Base-by-base conservation (phyloP, 2,329 filamentous ascomycete species). In the Exophiala mesophila region DNA sequence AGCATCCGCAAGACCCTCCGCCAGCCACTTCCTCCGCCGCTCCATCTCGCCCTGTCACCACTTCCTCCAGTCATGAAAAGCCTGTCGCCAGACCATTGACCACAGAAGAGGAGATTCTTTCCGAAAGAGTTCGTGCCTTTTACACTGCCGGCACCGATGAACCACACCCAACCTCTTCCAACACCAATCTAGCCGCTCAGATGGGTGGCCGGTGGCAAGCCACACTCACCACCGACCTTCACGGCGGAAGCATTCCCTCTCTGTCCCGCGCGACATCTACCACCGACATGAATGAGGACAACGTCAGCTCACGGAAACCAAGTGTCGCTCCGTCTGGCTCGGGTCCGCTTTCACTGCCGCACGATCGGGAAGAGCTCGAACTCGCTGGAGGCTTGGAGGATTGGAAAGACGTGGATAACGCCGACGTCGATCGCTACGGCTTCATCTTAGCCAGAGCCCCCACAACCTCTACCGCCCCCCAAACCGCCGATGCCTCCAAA, bases 341-440 rank as follows among this genome's bases (percentile, higher is more conserved):
- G 31, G 37, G 13, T 10, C 46, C 39, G 34, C 15, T 29, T 18
- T 46, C 42, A 13, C 26, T 39, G 12, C n/a, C 37, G 10, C 36
- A 28, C 8, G 39, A 65, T 36, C 68, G 72, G 50, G 73, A 80
- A 49, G 65, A 71, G 8, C 65, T 69, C 36, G 79, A 82, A 59
- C 60, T 75, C 21, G 78, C 78, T 16, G 79, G 79, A 5, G 79
- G 79, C 2, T 71, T 81, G 36, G 79, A 83, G 50, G 78, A 82
- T 52, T 83, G 78, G 78, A 69, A 76, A 46, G 71, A 82, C 58
- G 63, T 83, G 8, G 67, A 73, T 13, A 74, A 69, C 4, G 72
- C 65, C 10, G 72, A 80, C 48, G 77, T 82, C 3, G 79, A 83
- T 58, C 69, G 79, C 45, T 83, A 82, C 57, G 79, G 79, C 7